These are phyloP conservation scores for Eimeria falciformis DNA, from an alignment of 169 alveolate species.

Conservation along the genomic window DNA sequence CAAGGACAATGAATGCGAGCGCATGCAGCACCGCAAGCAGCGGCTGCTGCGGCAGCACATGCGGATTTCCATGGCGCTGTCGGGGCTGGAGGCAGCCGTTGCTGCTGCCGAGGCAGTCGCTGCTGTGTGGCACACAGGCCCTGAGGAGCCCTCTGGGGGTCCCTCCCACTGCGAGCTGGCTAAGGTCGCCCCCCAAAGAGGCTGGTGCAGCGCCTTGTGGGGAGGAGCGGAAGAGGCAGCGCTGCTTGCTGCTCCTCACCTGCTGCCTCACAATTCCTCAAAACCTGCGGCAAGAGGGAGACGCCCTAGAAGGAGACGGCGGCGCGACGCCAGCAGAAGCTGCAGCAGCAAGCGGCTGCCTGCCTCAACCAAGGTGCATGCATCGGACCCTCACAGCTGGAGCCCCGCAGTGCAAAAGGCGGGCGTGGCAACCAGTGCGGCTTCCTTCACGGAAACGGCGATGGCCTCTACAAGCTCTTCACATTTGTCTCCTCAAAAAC, in stretches of 20 bases:
- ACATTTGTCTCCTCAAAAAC: too few species aligned
- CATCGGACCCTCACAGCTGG: too few species aligned
- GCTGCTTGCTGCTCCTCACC: neutral
- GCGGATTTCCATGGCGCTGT: neutral
- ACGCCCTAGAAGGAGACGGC: neutral
- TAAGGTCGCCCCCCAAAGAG: neutral
- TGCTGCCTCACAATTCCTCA: neutral
- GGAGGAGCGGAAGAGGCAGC: constrained; percentile 30
- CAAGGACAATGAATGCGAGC: too few species aligned
- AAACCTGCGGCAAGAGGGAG: neutral
- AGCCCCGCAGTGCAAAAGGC: too few species aligned
- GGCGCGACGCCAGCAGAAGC: neutral
- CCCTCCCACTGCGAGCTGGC: neutral
- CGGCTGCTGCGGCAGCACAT: constrained; percentile 5
- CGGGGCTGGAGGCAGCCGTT: constrained; percentile 24
- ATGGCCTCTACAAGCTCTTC: too few species aligned
- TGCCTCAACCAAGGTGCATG: too few species aligned
- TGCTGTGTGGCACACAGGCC: neutral
- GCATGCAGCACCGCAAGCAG: constrained; percentile 33
- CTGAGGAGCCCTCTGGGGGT: neutral
- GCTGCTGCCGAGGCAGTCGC: neutral
- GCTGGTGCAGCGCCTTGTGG: constrained; percentile 34
- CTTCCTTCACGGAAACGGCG: too few species aligned
- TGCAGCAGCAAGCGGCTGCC: constrained; percentile 7
- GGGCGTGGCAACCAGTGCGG: too few species aligned